These are phyloP conservation scores for Rubus parviflorus DNA, from an alignment of 306 rosid genomes.

Conservation along the genomic window DNA sequence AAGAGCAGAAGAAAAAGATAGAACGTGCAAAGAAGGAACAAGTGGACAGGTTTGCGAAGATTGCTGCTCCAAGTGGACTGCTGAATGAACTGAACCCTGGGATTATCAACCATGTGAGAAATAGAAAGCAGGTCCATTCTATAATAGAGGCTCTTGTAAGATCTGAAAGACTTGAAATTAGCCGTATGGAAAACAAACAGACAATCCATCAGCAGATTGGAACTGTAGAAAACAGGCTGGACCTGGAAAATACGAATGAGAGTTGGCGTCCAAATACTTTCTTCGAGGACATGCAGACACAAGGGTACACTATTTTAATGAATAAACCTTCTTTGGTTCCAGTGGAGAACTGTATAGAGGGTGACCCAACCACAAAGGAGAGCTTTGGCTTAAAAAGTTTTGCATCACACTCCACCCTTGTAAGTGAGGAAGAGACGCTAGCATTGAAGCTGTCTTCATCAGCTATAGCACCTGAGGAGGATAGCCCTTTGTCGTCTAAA, in stretches of 20 bases:
- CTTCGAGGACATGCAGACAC: constrained; percentile 43
- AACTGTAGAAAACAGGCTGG: constrained; percentile 40
- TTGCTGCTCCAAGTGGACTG: constrained; percentile 99
- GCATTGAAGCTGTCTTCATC: constrained; percentile 65
- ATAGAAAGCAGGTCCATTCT: constrained; percentile 87
- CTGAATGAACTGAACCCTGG: constrained; percentile 93
- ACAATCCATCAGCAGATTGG: constrained; percentile 39
- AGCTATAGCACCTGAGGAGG: constrained; percentile 46
- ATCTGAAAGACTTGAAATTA: constrained; percentile 64
- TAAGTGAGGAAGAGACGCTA: constrained; percentile 44
- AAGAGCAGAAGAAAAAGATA: constrained; percentile 63
- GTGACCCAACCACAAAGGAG: constrained; percentile 32
- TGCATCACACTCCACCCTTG: constrained; percentile 39
- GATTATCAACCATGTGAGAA: constrained; percentile 96
- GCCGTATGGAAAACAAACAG: constrained; percentile 46
- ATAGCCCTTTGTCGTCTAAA: constrained; percentile 48
- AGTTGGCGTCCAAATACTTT: constrained; percentile 31
- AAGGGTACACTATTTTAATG: constrained; percentile 33
- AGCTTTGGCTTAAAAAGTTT: constrained; percentile 36
- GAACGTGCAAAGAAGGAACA: constrained; percentile 90
- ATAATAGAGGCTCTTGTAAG: constrained; percentile 86
- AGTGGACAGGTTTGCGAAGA: constrained; percentile 70
- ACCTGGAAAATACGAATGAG: constrained; percentile 35
- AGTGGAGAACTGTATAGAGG: constrained; percentile 40
- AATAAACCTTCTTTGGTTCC: constrained; percentile 33